These are phyloP conservation scores for Lipomyces oligophaga DNA, from an alignment of 805 yeast genomes.

Conservation along the genomic window DNA sequence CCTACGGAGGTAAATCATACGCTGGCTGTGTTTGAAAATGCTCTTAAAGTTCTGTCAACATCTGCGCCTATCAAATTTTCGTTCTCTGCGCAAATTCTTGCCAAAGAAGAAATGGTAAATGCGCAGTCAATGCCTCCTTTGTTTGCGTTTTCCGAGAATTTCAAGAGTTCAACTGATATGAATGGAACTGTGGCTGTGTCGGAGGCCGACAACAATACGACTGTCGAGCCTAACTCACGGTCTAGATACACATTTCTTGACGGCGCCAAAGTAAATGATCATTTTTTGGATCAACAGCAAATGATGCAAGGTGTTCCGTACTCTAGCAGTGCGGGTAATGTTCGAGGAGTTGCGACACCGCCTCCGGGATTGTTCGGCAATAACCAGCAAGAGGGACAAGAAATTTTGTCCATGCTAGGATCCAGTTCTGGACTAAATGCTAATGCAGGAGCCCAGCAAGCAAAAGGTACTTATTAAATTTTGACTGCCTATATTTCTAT, in stretches of 20 bases:
- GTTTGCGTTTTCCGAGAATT: conserved; percentile 32
- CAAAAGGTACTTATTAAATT: conserved; percentile 12
- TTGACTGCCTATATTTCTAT: no score
- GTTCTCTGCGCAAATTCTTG: conserved; percentile 31
- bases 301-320: conserved; percentile 35
- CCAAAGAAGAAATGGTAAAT: conserved; percentile 31
- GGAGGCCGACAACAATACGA: background rate
- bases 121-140: conserved; percentile 31
- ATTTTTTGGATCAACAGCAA: conserved; percentile 33
- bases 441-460: no score
- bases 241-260: conserved; percentile 17
- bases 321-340: background rate
- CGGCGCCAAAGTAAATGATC: conserved; percentile 16
- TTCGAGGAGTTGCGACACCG: conserved; percentile 43
- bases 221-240: background rate
- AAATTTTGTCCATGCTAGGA: conserved; percentile 17
- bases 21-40: conserved; percentile 21
- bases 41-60: conserved; percentile 28
- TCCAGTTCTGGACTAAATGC: no score
- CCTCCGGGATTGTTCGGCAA: conserved; percentile 63
- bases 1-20: conserved; percentile 10
- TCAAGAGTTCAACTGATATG: conserved; percentile 2
- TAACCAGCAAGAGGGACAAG: conserved; percentile 26
- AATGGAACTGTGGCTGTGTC: conserved; percentile 4
- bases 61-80: conserved; percentile 31